Evolutionary conservation across 1,284 basidiomycete genomes (phyloP), one percentile per base, ranked within the genome.

Genomic region (Leccinum fuscescens): DNA sequence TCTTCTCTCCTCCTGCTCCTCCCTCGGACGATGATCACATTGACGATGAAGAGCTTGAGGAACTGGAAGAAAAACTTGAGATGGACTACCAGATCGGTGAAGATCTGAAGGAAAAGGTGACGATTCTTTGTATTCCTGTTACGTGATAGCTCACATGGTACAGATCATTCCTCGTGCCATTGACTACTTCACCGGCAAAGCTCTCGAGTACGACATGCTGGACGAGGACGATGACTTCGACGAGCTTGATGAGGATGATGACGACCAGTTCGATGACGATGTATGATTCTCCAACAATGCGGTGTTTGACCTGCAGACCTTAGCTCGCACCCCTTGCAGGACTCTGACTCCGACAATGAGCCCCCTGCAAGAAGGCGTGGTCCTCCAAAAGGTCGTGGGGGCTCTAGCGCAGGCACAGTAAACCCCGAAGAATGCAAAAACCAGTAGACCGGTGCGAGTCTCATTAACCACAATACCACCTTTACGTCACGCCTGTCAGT

Each of bases 81-180:
- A 82, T 96, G 66, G 96, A 99, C 79, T 98, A 98, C 78, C 96
- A 98, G 81, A 92, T 98, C 70, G 96, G 96, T 56, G 96, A 98
- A 81, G 96, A 99, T 77, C 81, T 99, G 72, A 98, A 98, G 81
- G 96, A 98, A 77, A 92, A 95, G 81, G 92, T 90, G 57, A 62
- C 68, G 68, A 2, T 56, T 58, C 6, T 37, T 62, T 11, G 11
- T n/a, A 31, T 24, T 17, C 51, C 5, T 17, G 1, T 35, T 3
- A 5, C 31, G 24, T 4, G 12, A 29, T 33, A 6, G 51, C 61
- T 73, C 56, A 74, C 50, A 15, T 31, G 0, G 14, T 52, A 42
- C 60, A 94, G 91, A 86, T 98, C 74, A 93, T 98, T 66, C 95
- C 96, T 55, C 92, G 92, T 66, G 96, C 96, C 20, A 82, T 98